phyloP scores from a whole-genome alignment of 2,329 filamentous ascomycete species.

The Fusarium sp. region DNA sequence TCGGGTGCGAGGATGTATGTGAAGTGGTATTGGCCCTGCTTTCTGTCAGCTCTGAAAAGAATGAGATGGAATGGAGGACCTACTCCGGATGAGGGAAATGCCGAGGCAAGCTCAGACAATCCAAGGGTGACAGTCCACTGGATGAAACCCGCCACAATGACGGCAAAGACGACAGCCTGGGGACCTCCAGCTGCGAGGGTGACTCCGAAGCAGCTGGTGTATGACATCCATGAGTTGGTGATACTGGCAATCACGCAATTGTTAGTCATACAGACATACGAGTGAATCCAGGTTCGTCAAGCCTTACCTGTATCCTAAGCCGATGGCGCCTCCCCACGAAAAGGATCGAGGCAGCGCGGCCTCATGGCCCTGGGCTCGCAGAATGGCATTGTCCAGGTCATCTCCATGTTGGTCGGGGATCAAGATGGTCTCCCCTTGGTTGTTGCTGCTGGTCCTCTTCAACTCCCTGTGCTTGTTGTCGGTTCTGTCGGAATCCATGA shows the following conservation, averaged over 20 bases:
- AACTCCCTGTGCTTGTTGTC: neutral
- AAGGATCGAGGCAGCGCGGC: neutral
- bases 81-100: neutral
- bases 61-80: too few species aligned
- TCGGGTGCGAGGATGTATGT: neutral
- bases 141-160: neutral
- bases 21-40: neutral
- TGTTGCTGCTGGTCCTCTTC: neutral
- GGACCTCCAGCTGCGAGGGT: neutral
- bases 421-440: neutral
- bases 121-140: neutral
- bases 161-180: neutral
- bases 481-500: neutral
- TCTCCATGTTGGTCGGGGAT: neutral
- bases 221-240: neutral
- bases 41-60: too few species aligned
- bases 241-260: neutral
- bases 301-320: neutral
- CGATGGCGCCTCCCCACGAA: neutral
- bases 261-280: neutral
- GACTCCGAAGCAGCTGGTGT: neutral
- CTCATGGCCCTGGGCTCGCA: neutral
- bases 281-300: neutral
- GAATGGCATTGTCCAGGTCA: neutral
- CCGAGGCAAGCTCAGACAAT: neutral